Evolutionary conservation across 805 yeast species (phyloP), one percentile per base, ranked within the genome.

Genomic region (Henningerozyma blattae): DNA sequence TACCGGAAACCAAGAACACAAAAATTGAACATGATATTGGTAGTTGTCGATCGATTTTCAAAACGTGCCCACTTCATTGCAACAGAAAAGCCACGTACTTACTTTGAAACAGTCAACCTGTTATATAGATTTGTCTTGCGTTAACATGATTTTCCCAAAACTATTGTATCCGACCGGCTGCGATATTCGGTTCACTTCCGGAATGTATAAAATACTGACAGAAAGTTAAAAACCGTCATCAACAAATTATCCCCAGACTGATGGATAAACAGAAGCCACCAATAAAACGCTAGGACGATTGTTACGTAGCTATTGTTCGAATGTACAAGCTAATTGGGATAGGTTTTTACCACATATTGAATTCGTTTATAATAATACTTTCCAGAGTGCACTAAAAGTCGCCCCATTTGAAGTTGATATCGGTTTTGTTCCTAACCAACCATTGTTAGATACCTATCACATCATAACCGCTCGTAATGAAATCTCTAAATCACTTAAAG

Each of bases 51-150:
- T 18, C 14, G 32, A 10, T 32, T 37, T 14, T 32, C 37, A 5
- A 46, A 46, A 25, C 22, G 45, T 13, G 38, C 40, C 2, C 43
- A 42, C 18, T 38, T 46, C 25, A 32, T 37, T n/a, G 34, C 45
- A 2, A 15, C 35, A 15, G 14, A 16, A 3, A 43, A 44, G 15
- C 17, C 36, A 12, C 19, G 38, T 16, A 30, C 34, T 15, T 34
- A 46, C 2, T 29, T 19, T 15, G 43, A 32, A 28, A 35, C 36
- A 5, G 32, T 44, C 15, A 39, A 45, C n/a, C 9, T 35, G n/a
- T 20, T 40, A 7, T 38, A 32, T 27, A 19, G 40, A 5, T 38
- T 30, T 26, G 27, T 40, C 13, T 42, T 44, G 20, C n/a, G 34
- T 6, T 39, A 39, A 27, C 42, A 45, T 29, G 42, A 41, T 6